Base-by-base conservation (phyloP, 495 filamentous ascomycete species). In the Daldinia loculata region DNA sequence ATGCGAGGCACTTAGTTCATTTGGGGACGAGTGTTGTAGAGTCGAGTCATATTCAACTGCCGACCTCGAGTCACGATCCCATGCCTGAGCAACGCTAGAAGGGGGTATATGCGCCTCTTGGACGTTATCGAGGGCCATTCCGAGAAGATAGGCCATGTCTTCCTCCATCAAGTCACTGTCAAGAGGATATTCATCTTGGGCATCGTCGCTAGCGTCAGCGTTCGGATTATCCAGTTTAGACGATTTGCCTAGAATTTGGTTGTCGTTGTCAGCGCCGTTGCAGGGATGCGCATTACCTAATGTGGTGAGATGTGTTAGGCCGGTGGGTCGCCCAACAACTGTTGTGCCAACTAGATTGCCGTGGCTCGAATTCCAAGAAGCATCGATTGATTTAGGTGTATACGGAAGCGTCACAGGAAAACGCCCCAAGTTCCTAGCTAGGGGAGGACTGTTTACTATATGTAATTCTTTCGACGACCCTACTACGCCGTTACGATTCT, bases 71-170 rank as follows among this genome's bases (percentile, higher is more conserved):
- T 69, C 75, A 39, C 64, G 66, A 39, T 72, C 68, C 73, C 75
- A 77, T 43, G 45, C 68, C 61, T 66, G 67, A 26, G 63, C 61
- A 26, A 77, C 56, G 48, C 75, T 77, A 8, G 75, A 76, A 55
- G 75, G 75, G 3, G 75, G 75, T 36, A 77, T 55, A n/a, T 72
- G 68, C 26, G 58, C 63, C 50, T 77, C 75, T 48, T 72, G 56
- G 14, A 67, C 48, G 34, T 52, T 59, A 2, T 48, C 53, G 0
- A 29, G 15, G 30, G 41, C 26, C 0, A n/a, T 32, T 7, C 61
- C 41, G 17, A 76, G 60, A 53, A 76, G 63, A 12, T 26, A 56
- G 22, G 55, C 63, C 29, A 74, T 74, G 12, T 70, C 71, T 63
- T 74, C 67, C 24, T 74, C 71, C 39, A 51, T 41, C 38, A 70